Evolutionary conservation across 2,329 filamentous ascomycete species (phyloP), one percentile per base, ranked within the genome.

Genomic region (Colletotrichum magnum): DNA sequence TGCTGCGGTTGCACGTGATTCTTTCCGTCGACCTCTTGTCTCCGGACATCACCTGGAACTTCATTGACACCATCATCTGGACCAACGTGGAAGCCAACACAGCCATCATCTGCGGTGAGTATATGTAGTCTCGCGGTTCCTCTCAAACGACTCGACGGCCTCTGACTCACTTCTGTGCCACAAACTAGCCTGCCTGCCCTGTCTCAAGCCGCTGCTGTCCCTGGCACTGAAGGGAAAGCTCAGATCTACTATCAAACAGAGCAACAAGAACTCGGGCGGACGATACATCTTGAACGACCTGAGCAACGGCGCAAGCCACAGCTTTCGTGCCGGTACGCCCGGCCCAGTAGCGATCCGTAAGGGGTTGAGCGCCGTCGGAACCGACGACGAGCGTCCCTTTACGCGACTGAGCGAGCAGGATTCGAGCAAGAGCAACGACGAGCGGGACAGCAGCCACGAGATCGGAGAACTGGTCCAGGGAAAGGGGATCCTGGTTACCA

Each of bases 1-100:
- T 68, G 18, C 57, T 73, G 1, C 65, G 74, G 3, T 56, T 75
- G 10, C 39, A 60, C 6, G 64, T 60, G 21, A 58, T 74, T 2
- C 52, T 73, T 7, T 28, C 53, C 2, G 69, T 56, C 1, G 58
- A 75, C 24, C 53, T 76, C 18, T 36, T 47, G 9, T 56, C 57
- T 21, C 69, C 68, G 1, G 76, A 77, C 41, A 73, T 76, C 13
- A 76, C 74, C 3, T 76, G 75, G 75, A 74, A 75, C 28, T 74
- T 75, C 53, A 58, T 72, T 21, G 39, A 72, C 13, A 63, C 72
- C 5, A 64, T 70, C n/a, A 58, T 76, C 13, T 75, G 73, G 74
- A 73, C 72, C 9, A 71, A 74, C 1, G 51, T 74, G 16, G 75
- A 77, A 56, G 71, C 53, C 10, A 74, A 75, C 43, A 59, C 72